Evolutionary conservation across 805 yeast species (phyloP).

Genomic region (Saturnispora besseyi): DNA sequence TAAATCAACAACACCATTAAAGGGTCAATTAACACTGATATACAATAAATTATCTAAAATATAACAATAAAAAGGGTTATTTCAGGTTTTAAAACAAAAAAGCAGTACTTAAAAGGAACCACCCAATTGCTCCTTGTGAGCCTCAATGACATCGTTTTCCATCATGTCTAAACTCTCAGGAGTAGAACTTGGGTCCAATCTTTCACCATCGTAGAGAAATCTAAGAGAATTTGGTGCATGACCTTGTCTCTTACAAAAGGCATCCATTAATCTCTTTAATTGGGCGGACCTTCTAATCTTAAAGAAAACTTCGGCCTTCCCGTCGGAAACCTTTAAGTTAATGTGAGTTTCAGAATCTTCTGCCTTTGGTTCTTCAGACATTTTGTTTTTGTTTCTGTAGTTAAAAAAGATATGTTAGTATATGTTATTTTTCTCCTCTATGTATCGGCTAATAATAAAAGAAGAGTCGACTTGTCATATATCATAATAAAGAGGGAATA

Average conservation of each 20-base stretch:
- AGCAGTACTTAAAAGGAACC: slow-evolving; percentile 27
- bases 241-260: slow-evolving; percentile 96
- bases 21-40: not conserved
- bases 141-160: slow-evolving; percentile 95
- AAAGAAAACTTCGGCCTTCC: slow-evolving; percentile 88
- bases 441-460: not conserved
- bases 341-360: slow-evolving; percentile 54
- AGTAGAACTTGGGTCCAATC: slow-evolving; percentile 80
- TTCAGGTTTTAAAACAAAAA: no score
- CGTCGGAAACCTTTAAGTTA: slow-evolving; percentile 90
- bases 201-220: slow-evolving; percentile 87
- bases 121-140: slow-evolving; percentile 90
- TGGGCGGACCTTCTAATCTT: slow-evolving; percentile 91
- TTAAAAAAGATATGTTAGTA: not conserved
- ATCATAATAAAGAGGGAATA: not conserved
- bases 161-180: slow-evolving; percentile 91
- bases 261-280: slow-evolving; percentile 90
- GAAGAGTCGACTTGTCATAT: no score
- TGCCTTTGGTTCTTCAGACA: slow-evolving; percentile 38
- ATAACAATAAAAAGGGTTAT: not conserved
- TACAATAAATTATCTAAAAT: slow-evolving; percentile 3
- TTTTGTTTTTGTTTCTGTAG: slow-evolving; percentile 1
- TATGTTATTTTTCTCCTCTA: not conserved
- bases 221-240: slow-evolving; percentile 74
- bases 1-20: no score